Base-by-base conservation (phyloP, 805 yeast genomes). In the Priceomyces carsonii region DNA sequence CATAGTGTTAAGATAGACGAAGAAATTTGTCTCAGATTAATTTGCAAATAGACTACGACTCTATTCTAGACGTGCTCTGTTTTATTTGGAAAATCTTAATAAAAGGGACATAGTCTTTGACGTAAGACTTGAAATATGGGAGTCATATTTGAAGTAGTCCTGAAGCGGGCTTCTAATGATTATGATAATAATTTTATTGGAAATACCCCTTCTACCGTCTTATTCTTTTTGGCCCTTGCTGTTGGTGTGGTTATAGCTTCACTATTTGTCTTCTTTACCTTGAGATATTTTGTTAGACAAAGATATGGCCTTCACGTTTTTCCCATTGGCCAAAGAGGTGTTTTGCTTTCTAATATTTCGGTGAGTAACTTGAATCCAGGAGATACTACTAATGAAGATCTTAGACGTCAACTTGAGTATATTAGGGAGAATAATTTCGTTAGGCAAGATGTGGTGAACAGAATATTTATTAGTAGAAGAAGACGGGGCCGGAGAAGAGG, bases 151-250 rank as follows among this genome's bases (percentile, higher is more conserved):
- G 14, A 26, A 10, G 17, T 26, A 19, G 8, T 26, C 14, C 8
- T 12, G 15, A 26, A 10, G 8, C 15, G 29, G n/a, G 16, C 15
- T 5, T 10, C 8, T 6, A 14, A 10, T 12, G n/a, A 26, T 13
- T 10, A 23, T 23, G 14, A n/a, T n/a, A n/a, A n/a, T n/a, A n/a
- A n/a, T 5, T 65, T 66, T 39, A 68, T 65, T 8, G 71, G 71
- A 4, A 73, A 69, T 45, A 66, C 74, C 22, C 85, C 85, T 1
- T 76, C 85, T 1, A 78, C 84, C 1, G 78, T 79, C 22, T 59
- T 81, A 19, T 81, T 81, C 56, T 78, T 79, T 55, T 58, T 81
- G 8, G 85, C 86, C 1, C 64, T 81, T 22, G 75, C 81, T 1
- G 75, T 79, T 9, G 86, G 85, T 3, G 72, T 79, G 8, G 50